Evolutionary conservation across 495 filamentous ascomycete species (phyloP), one percentile per base, ranked within the genome.

Genomic region (Acidomyces sp.): DNA sequence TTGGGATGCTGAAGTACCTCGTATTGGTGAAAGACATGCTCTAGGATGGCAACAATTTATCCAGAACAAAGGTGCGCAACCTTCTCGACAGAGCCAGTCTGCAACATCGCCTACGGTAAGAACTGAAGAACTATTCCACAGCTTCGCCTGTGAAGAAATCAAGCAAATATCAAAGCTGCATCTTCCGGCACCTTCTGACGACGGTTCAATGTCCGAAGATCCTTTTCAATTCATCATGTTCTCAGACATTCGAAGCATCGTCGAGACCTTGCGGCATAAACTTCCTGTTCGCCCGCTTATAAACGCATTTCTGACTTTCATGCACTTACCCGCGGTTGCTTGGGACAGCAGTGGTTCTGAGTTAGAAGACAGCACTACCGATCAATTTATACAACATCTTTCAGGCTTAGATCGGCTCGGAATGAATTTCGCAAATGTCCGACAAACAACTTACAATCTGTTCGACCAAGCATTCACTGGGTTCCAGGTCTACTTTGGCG

Each of bases 1-100:
- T 48, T 97, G 90, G 90, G 84, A 93, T 37, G 82, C 75, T 27
- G 90, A 95, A 53, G 68, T 77, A 5, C 62, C 80, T 3, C 75
- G 87, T 6, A 70, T 93, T 39, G 90, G 90, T 3, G 90, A 96
- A 57, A 51, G 57, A 4, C 65, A 62, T 3, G 77, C 82, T 23
- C 61, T 67, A 21, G 86, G 84, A 12, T 94, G 88, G 87, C 56
- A 53, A 16, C 54, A 61, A 17, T 78, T 70, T 59, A 53, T 53
- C 24, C 58, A 57, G n/a, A n/a, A n/a, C n/a, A 51, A 54, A 25
- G 52, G 40, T 3, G 54, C 21, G 7, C 28, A 39, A 13, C 27
- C 34, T 7, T 31, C 39, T 16, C 28, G 26, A 13, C 11, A 36
- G 15, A 29, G 13, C 9, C 26, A 9, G 31, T 13, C 4, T 12